Evolutionary conservation across 345 rosid species (phyloP).

Genomic region (Populus deltoides): DNA sequence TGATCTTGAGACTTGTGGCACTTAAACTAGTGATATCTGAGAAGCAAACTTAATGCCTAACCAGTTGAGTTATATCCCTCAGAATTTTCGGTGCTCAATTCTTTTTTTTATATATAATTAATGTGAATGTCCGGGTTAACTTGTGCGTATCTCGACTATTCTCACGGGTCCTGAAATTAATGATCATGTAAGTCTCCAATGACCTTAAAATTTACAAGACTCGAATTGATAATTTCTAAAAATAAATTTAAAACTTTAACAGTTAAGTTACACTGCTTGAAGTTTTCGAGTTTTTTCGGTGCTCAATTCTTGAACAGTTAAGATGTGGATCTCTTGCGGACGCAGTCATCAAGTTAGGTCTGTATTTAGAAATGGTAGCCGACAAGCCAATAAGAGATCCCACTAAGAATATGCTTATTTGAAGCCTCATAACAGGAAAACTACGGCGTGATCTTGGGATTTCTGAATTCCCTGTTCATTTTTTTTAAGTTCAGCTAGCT

Average conservation of each 20-base stretch:
- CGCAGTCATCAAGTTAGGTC: neutral
- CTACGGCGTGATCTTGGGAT: neutral
- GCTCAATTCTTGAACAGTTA: neutral
- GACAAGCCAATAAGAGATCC: neutral
- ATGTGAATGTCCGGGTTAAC: fast-evolving
- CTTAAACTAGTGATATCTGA: fast-evolving
- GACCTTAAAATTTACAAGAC: fast-evolving
- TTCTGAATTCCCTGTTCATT: neutral
- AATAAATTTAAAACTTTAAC: fast-evolving
- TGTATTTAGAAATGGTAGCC: neutral
- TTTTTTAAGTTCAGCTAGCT: neutral
- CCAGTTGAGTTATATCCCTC: fast-evolving
- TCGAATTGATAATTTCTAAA: fast-evolving
- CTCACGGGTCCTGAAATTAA: fast-evolving
- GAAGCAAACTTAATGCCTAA: too few relatives aligned
- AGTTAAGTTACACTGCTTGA: fast-evolving
- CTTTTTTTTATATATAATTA: too few relatives aligned
- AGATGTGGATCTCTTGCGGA: neutral
- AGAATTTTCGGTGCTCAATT: fast-evolving
- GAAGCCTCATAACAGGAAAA: neutral
- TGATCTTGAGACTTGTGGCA: too few relatives aligned
- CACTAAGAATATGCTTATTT: neutral
- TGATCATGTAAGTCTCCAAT: fast-evolving
- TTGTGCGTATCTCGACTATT: fast-evolving
- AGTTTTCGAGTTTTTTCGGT: too few relatives aligned